Conservation (phyloP, 129 eudicot species). For the Ambrosia artemisiifolia region DNA sequence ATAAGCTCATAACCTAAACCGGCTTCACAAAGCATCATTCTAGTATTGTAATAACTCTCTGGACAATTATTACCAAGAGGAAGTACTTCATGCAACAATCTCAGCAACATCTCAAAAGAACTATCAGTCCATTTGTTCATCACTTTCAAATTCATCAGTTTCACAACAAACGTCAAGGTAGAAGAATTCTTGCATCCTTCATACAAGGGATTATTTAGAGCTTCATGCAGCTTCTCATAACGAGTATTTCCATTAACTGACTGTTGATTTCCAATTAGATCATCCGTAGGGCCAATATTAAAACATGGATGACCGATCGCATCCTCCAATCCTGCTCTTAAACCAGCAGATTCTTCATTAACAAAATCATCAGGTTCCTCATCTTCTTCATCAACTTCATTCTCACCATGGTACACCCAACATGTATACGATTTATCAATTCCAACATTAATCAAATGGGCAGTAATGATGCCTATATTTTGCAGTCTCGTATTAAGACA, state of each 20-base stretch:
- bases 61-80: conserved; percentile 1
- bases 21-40: conserved; percentile 7
- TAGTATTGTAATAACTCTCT: background rate
- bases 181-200: too few species aligned
- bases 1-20: conserved; percentile 12
- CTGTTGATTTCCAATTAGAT: background rate
- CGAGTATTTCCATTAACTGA: too few species aligned
- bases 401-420: conserved; percentile 8
- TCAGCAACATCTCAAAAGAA: too few species aligned
- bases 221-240: too few species aligned
- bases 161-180: too few species aligned
- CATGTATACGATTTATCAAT: conserved; percentile 4
- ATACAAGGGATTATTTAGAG: too few species aligned
- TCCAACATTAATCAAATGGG: background rate
- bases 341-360: background rate
- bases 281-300: conserved; percentile 6
- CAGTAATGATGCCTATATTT: background rate
- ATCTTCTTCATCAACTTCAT: background rate
- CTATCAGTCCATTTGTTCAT: background rate
- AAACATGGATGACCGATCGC: background rate
- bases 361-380: background rate
- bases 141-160: background rate
- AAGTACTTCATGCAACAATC: background rate
- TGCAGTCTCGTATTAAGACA: background rate
- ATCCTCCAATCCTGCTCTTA: conserved; percentile 13